Conservation (phyloP, 169 alveolate species). For the Eimeria acervulina region DNA sequence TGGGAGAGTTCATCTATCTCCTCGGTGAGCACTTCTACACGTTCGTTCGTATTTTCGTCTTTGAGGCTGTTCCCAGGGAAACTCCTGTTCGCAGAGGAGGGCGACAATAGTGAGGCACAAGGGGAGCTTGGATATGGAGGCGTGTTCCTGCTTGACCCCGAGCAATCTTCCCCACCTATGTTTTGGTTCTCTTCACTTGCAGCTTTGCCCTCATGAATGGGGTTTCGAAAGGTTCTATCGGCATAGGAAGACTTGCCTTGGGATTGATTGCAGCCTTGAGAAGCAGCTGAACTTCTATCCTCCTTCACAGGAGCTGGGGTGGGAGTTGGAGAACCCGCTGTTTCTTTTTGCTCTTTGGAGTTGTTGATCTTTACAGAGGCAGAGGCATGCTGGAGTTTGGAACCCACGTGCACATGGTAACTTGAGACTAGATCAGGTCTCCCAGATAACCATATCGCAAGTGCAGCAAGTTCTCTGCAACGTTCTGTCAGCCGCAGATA, state of each 20-base stretch:
- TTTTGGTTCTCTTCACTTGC: background rate
- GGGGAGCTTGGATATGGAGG: background rate
- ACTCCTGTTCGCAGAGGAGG: background rate
- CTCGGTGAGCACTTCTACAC: background rate
- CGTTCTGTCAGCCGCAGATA: slow-evolving; percentile 57
- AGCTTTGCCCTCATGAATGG: background rate
- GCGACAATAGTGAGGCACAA: background rate
- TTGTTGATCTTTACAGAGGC: background rate
- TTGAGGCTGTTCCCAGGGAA: background rate
- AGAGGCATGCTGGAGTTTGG: background rate
- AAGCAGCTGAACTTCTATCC: background rate
- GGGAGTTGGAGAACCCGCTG: background rate
- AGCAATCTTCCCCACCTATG: background rate
- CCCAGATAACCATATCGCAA: slow-evolving; percentile 64
- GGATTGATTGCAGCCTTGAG: background rate
- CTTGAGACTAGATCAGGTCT: slow-evolving; percentile 33
- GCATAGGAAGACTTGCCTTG: background rate
- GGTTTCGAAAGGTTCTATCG: background rate
- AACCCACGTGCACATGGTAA: slow-evolving; percentile 1
- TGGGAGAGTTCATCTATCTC: background rate
- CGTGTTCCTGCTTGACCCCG: background rate
- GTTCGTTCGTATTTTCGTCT: background rate
- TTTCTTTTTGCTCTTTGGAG: background rate
- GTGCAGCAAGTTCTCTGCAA: slow-evolving; percentile 56
- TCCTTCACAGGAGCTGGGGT: background rate